Percentiles rank a stretch among this genome's conserved stretches.
These are phyloP conservation scores for Penicillium crystallinum DNA, from an alignment of 495 filamentous ascomycete genomes.

Conservation along the genomic window DNA sequence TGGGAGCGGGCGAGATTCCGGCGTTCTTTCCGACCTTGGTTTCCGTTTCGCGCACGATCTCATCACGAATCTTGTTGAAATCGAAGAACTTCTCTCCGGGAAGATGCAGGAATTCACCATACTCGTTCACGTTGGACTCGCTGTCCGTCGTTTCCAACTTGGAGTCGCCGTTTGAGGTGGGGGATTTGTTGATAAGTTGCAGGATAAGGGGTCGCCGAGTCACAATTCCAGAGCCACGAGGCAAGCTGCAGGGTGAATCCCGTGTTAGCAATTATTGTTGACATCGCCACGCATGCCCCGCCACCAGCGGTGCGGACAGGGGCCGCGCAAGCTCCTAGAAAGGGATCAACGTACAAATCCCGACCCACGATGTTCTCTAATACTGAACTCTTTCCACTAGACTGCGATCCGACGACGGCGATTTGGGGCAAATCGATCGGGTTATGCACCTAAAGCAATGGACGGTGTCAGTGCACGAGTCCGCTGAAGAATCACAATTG, in stretches of 20 bases:
- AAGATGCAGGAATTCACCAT: conserved; percentile 98
- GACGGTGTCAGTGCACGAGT: conserved; percentile 28
- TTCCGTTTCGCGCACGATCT: conserved; percentile 96
- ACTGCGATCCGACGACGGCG: conserved; percentile 97
- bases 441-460: conserved; percentile 69
- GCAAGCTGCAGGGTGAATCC: conserved; percentile 58
- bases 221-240: conserved; percentile 96
- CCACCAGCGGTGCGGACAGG: conserved; percentile 6
- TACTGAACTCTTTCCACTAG: conserved; percentile 99
- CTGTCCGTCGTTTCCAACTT: conserved; percentile 65
- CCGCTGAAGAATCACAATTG: conserved; percentile 5
- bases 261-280: conserved; percentile 27
- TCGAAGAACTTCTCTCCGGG: conserved; percentile 98
- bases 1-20: conserved; percentile 93
- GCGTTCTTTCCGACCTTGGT: conserved; percentile 92
- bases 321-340: conserved; percentile 2
- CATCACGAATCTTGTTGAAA: conserved; percentile 98
- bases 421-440: conserved; percentile 99
- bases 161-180: conserved; percentile 67
- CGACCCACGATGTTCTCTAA: conserved; percentile 98
- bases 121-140: conserved; percentile 89
- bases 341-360: conserved; percentile 72
- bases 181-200: conserved; percentile 89
- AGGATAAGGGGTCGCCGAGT: conserved; percentile 94
- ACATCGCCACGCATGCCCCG: conserved; percentile 11